A percentile compares a stretch with the other conserved stretches of the same genome.
These are phyloP conservation scores for Brassica nigra DNA, from an alignment of 345 rosid genomes.

Conservation along the genomic window DNA sequence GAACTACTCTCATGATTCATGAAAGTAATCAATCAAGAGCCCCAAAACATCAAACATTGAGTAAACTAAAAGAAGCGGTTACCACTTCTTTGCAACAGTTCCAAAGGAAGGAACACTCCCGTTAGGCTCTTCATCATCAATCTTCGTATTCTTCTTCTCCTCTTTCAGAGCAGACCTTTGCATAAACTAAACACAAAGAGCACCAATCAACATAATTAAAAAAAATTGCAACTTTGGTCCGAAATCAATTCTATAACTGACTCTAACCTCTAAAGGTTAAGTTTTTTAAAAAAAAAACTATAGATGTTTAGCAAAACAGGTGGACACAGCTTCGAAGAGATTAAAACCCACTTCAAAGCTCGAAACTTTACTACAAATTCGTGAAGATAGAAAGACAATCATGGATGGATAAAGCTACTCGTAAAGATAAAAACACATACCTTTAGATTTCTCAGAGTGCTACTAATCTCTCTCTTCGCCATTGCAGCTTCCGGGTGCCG, in stretches of 20 bases:
- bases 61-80: neutral
- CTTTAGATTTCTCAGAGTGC: constrained; percentile 84
- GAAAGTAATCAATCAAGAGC: constrained; percentile 11
- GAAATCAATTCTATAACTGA: constrained; percentile 4
- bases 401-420: constrained; percentile 2
- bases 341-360: neutral
- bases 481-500: constrained; percentile 40
- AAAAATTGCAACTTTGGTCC: constrained; percentile 2
- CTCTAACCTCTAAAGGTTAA: neutral
- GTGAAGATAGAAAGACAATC: neutral
- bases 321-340: too few relatives aligned
- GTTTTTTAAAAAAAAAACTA: neutral
- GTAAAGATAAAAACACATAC: constrained; percentile 35
- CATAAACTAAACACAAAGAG: constrained; percentile 63
- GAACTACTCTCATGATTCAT: neutral
- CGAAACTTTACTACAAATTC: neutral
- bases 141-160: constrained; percentile 56
- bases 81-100: constrained; percentile 64
- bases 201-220: neutral
- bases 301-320: neutral
- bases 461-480: constrained; percentile 88
- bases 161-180: constrained; percentile 70
- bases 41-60: constrained; percentile 2
- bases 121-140: constrained; percentile 63
- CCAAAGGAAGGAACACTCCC: constrained; percentile 48